A percentile compares a stretch with the other conserved stretches of the same genome.
Evolutionary conservation across 2,329 filamentous ascomycete genomes (phyloP).

Genomic region (Saccharata proteae): DNA sequence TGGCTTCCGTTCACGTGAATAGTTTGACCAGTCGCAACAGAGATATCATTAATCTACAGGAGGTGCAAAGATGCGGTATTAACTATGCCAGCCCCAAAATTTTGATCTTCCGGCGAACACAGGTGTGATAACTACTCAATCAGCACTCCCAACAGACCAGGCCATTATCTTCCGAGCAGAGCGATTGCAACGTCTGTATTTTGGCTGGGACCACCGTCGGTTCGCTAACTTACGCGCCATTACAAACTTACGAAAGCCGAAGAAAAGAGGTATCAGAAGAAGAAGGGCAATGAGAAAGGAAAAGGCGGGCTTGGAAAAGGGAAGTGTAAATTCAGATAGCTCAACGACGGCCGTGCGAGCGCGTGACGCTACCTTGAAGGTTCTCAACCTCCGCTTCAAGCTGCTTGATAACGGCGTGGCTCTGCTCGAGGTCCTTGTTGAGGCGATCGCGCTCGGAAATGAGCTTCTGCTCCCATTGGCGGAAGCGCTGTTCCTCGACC

Average conservation of each 20-base stretch:
- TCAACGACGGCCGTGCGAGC: conserved; percentile 88
- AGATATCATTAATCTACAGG: conserved; percentile 9
- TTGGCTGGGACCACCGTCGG: too few species aligned
- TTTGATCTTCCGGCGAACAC: too few species aligned
- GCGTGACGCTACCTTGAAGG: conserved; percentile 56
- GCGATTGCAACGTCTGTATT: too few species aligned
- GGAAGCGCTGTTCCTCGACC: conserved; percentile 98
- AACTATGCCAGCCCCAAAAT: conserved; percentile 7
- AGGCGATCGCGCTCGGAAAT: conserved; percentile 96
- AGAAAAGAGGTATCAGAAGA: conserved; percentile 29
- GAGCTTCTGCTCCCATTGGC: conserved; percentile 99
- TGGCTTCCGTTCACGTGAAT: too few species aligned
- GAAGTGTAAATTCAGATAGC: too few species aligned
- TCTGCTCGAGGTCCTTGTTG: conserved; percentile 99
- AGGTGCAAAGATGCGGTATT: conserved; percentile 7
- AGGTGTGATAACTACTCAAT: too few species aligned
- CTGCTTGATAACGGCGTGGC: conserved; percentile 81
- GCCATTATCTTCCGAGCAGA: too few species aligned
- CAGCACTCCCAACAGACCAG: too few species aligned
- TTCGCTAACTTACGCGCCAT: conserved; percentile 15
- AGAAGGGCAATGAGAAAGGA: too few species aligned
- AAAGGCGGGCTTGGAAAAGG: conserved; percentile 13
- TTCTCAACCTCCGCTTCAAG: conserved; percentile 69
- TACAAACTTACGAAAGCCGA: conserved; percentile 29
- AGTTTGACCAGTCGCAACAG: too few species aligned